Evolutionary conservation across 768 basidiomycete genomes (phyloP), one percentile per base, ranked within the genome.

Genomic region (Calocera viscosa): DNA sequence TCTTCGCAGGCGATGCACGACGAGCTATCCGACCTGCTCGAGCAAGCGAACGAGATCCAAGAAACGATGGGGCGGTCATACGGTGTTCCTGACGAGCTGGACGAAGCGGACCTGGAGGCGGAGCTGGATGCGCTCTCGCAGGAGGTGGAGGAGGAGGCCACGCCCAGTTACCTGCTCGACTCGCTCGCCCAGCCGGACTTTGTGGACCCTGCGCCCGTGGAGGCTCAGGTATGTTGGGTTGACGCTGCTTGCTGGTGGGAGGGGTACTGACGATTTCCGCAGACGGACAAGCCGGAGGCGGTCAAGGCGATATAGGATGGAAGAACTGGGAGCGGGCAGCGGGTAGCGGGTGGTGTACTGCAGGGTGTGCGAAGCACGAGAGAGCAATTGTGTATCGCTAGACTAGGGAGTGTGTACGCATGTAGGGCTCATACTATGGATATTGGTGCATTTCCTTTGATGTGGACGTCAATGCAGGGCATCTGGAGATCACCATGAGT

Each of bases 101-200:
- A 99, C 77, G 96, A 99, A 75, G 92, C 90, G 8, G 96, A 98
- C 76, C 82, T 99, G 2, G 89, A 97, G 81, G 96, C 96, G 97
- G 96, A 99, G 78, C 82, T 99, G 26, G 95, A 98, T 68, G 95
- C 95, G 0, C 79, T 99, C 17, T 86, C 85, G n/a, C 76, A 96
- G 64, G 94, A 97, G 30, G 74, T 78, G 71, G 90, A 85, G 67
- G 94, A 96, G 71, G 91, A 93, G 63, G 94, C 94, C 73, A 90
- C 89, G 0, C 78, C 91, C 0, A 91, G 90, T 1, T 99, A 99
- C 77, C 82, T 99, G 24, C 76, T 85, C n/a, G 90, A 94, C 74
- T 78, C 94, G 66, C 88, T 86, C 76, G 92, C 90, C 74, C 84
- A 84, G 16, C 95, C 95, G 49, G 94, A 96, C 75, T 96, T 96